A percentile compares a stretch with the other conserved stretches of the same genome.
phyloP scores from a whole-genome alignment of 2,329 filamentous ascomycete genomes.

The Trichoderma polysporum region DNA sequence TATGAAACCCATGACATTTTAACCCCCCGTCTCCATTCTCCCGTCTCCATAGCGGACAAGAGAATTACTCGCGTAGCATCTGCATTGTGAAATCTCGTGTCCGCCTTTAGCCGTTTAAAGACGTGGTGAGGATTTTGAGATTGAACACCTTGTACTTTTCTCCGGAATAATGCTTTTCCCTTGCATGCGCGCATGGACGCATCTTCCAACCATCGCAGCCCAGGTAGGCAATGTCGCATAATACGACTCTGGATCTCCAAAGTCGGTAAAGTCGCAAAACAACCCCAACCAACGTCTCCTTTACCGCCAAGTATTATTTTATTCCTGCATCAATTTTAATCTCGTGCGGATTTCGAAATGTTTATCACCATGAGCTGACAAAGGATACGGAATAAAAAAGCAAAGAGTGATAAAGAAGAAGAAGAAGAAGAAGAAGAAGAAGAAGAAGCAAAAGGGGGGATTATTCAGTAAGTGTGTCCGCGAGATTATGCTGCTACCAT shows the following conservation, averaged over 20 bases:
- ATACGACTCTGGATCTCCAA: neutral
- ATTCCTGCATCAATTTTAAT: neutral
- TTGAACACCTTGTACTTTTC: neutral
- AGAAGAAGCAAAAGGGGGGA: neutral
- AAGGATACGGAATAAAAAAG: neutral
- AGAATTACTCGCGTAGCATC: neutral
- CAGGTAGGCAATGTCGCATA: neutral
- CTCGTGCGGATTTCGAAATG: neutral
- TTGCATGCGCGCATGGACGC: neutral
- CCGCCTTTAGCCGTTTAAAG: neutral
- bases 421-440: neutral
- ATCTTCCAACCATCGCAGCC: neutral
- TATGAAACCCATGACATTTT: neutral
- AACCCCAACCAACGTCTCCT: neutral
- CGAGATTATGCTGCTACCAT: neutral
- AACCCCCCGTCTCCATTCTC: neutral
- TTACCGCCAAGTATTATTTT: neutral
- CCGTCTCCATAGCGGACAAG: neutral
- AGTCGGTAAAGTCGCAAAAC: neutral
- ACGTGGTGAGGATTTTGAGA: neutral
- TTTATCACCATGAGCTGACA: neutral
- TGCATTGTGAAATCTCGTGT: neutral
- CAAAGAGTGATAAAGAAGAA: too few species aligned
- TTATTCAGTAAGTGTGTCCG: neutral
- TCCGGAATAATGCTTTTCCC: constrained; percentile 4